Evolutionary conservation across 306 rosid genomes (phyloP).

Genomic region (Citrullus amarus): DNA sequence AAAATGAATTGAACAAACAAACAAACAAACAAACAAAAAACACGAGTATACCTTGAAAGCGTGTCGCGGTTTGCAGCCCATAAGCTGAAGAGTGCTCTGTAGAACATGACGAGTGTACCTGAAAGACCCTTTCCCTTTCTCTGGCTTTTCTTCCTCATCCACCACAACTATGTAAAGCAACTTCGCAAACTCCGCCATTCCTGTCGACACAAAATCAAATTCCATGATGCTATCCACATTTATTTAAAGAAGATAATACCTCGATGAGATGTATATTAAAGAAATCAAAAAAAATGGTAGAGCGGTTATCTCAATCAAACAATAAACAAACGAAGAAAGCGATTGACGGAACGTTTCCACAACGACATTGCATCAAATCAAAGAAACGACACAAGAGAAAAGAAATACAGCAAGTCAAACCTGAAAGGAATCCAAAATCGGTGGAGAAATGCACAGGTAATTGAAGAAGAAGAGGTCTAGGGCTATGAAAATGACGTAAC

Average conservation of each 20-base stretch:
- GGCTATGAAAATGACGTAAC: background rate
- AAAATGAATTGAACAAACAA: background rate
- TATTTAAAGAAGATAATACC: background rate
- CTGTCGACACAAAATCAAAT: conserved; percentile 1
- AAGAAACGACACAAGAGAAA: background rate
- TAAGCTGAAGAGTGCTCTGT: conserved; percentile 85
- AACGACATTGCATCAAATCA: conserved; percentile 3
- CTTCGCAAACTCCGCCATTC: conserved; percentile 36
- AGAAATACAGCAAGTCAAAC: background rate
- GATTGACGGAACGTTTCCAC: background rate
- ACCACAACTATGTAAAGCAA: conserved; percentile 40
- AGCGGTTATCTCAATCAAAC: background rate
- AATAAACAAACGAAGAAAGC: background rate
- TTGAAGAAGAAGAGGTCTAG: background rate
- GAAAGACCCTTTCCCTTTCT: conserved; percentile 46
- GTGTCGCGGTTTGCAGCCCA: conserved; percentile 93
- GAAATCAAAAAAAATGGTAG: background rate
- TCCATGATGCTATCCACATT: background rate
- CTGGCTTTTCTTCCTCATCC: conserved; percentile 37
- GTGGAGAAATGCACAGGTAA: background rate
- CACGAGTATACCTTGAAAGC: conserved; percentile 59
- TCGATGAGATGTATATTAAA: background rate
- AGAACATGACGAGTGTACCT: conserved; percentile 74
- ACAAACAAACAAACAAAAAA: conserved; percentile 5
- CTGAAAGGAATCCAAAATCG: conserved; percentile 11